Percentiles rank a stretch among this genome's conserved stretches.
These are phyloP conservation scores for Sextonia rubra DNA, from an alignment of 164 flowering plant genomes.

Conservation along the genomic window DNA sequence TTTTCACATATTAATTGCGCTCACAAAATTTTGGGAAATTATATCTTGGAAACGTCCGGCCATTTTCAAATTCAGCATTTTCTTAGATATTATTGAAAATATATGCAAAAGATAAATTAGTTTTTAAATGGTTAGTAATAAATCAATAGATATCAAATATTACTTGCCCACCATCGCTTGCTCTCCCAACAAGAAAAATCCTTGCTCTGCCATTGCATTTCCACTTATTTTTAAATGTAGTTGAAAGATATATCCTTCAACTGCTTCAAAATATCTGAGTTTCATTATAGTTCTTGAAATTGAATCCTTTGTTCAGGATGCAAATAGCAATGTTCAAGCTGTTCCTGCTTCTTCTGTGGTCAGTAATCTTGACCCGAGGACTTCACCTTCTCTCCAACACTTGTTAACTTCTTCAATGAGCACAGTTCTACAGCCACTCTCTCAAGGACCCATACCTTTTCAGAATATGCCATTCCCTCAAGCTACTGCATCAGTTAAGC, in stretches of 20 bases:
- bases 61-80: too few relatives aligned
- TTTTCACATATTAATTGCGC: too few relatives aligned
- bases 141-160: too few relatives aligned
- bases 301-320: slow-evolving; percentile 48
- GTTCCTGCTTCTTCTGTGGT: slow-evolving; percentile 41
- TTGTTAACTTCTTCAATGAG: slow-evolving; percentile 38
- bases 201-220: too few relatives aligned
- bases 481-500: slow-evolving; percentile 39
- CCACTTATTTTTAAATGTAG: too few relatives aligned
- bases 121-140: too few relatives aligned
- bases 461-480: slow-evolving; percentile 42
- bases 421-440: slow-evolving; percentile 28
- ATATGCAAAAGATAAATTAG: too few relatives aligned
- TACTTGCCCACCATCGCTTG: too few relatives aligned
- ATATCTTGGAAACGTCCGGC: too few relatives aligned
- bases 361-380: slow-evolving; percentile 51
- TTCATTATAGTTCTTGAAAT: slow-evolving; percentile 7
- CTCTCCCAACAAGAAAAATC: too few relatives aligned
- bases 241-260: not conserved
- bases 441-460: slow-evolving; percentile 42
- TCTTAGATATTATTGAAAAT: too few relatives aligned
- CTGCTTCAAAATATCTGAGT: not conserved
- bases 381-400: slow-evolving; percentile 40
- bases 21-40: too few relatives aligned
- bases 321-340: slow-evolving; percentile 18